These are phyloP conservation scores for Monosporascus ibericus DNA, from an alignment of 2,329 filamentous ascomycete species.

Conservation along the genomic window DNA sequence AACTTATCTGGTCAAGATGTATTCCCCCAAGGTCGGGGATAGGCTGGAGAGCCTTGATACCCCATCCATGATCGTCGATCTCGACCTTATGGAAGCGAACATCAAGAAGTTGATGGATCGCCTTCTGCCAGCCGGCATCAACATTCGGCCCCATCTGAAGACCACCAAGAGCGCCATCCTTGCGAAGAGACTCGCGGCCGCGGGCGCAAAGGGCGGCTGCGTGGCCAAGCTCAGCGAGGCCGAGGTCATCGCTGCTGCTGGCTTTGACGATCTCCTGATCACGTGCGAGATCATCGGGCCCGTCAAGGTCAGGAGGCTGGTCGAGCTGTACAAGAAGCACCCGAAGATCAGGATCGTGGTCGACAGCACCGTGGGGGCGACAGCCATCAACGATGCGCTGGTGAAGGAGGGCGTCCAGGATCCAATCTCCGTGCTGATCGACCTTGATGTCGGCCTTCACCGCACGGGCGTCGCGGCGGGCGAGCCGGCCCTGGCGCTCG, in stretches of 20 bases:
- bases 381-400: constrained; percentile 38
- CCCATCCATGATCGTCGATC: constrained; percentile 49
- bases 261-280: constrained; percentile 44
- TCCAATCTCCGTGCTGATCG: constrained; percentile 36
- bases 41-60: constrained; percentile 41
- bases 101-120: constrained; percentile 38
- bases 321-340: constrained; percentile 35
- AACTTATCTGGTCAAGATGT: constrained; percentile 18
- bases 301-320: constrained; percentile 38
- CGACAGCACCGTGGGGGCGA: constrained; percentile 38
- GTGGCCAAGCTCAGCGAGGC: constrained; percentile 46
- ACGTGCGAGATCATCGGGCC: constrained; percentile 44
- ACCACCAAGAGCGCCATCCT: constrained; percentile 44
- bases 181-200: constrained; percentile 35
- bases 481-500: constrained; percentile 33
- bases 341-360: constrained; percentile 38
- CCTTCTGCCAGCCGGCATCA: constrained; percentile 38
- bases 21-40: constrained; percentile 37
- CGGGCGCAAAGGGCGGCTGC: constrained; percentile 44
- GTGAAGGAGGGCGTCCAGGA: constrained; percentile 28
- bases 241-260: constrained; percentile 34
- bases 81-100: constrained; percentile 45
- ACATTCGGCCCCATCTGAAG: constrained; percentile 46
- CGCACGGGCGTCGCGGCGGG: constrained; percentile 41
- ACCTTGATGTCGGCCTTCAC: constrained; percentile 45